Base-by-base conservation (phyloP, 208 protist genomes). In the Novymonas esmeraldas region DNA sequence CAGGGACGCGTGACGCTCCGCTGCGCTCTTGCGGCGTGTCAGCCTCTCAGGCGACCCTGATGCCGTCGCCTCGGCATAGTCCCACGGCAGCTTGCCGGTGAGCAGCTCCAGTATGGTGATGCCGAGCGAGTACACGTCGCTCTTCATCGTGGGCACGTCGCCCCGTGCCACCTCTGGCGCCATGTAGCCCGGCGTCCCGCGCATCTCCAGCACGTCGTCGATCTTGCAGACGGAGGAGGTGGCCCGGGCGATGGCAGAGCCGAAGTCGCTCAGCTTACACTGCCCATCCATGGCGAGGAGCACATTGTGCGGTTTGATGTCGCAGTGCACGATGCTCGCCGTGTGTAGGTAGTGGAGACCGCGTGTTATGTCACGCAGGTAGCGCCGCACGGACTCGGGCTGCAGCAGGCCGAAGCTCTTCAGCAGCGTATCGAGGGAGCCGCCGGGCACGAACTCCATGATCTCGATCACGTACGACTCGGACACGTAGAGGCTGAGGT, bases 231-330 rank as follows among this genome's bases (percentile, higher is more conserved):
- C 48, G 3, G 71, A 83, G 2, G 75, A 81, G 14, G 72, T 74
- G 5, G 81, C 76, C 9, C 75, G 74, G 0, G 78, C 59, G 18
- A 87, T 73, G 31, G 86, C 80, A 0, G 86, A 88, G 41, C 91
- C 91, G 72, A 96, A 96, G 74, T 96, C 91, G 34, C 73, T 84
- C 11, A 96, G 62, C 52, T 94, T 94, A 66, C 87, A 92, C 41
- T 81, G 67, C 14, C 91, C 86, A 56, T 93, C 86, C 70, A 87
- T 90, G n/a, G 83, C 84, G 11, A 96, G 72, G 6, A 96, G 61
- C 2, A 95, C 84, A 45, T 96, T 96, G 51, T 90, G 82, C 9
- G 89, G 89, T 54, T 96, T 96, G 55, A 96, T 76, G 65, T 95
- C 87, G 54, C 81, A 86, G 76, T 96, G 89, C 22, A 93, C 79